Evolutionary conservation across 176 grass and related monocot species (phyloP).

Genomic region (Eremochloa ophiuroides): DNA sequence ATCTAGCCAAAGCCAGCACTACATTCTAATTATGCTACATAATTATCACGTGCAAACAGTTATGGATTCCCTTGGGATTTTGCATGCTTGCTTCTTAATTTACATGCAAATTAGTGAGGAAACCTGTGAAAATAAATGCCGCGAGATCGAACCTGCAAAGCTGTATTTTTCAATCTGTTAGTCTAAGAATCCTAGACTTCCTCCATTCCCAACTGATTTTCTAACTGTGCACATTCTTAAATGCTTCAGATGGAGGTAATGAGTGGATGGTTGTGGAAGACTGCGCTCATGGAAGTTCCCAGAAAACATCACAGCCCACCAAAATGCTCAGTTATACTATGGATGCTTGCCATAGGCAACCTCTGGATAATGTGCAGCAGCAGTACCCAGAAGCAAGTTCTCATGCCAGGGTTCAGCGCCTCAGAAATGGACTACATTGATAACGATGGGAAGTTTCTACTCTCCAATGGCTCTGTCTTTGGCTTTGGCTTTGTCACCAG

Average conservation of each 20-base stretch:
- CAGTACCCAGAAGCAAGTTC: slow-evolving; percentile 49
- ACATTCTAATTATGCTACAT: not conserved
- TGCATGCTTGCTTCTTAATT: slow-evolving; percentile 4
- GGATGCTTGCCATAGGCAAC: slow-evolving; percentile 22
- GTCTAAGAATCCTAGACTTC: not conserved
- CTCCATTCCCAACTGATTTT: not conserved
- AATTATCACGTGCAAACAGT: not conserved
- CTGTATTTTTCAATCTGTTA: not conserved
- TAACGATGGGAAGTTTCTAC: slow-evolving; percentile 63
- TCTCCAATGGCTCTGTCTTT: slow-evolving; percentile 64
- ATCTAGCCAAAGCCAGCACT: not conserved
- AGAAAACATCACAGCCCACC: not conserved
- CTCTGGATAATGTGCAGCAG: slow-evolving; percentile 35
- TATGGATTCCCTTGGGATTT: not conserved
- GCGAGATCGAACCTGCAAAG: not conserved
- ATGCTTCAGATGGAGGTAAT: slow-evolving; percentile 11
- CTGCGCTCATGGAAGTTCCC: slow-evolving; percentile 21
- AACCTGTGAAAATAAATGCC: not conserved
- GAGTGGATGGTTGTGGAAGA: slow-evolving; percentile 27
- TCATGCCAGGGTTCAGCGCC: slow-evolving; percentile 46
- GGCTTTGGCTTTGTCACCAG: slow-evolving; percentile 71
- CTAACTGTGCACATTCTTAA: not conserved
- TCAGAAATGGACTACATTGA: slow-evolving; percentile 86
- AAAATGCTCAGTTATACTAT: slow-evolving; percentile 13
- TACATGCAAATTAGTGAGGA: not conserved